Evolutionary conservation across 2,329 filamentous ascomycete genomes (phyloP), one percentile per base, ranked within the genome.

Genomic region (Paecilomyces fulvus): DNA sequence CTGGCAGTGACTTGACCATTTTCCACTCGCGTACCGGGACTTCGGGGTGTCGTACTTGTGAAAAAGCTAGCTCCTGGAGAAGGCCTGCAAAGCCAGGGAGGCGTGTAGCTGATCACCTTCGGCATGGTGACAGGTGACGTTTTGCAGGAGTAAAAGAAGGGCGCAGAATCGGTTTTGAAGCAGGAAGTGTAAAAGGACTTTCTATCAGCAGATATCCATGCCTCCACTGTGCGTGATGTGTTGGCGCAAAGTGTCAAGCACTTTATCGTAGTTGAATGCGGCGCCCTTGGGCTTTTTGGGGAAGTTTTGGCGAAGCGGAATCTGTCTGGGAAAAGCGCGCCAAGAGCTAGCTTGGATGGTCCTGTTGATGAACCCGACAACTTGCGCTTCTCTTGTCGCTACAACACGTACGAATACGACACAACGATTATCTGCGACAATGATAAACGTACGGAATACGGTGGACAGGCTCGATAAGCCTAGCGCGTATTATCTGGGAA

Each of bases 391-490:
- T 49, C 17, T 20, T 25, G 48, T 49, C 48, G 10, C 48, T 28
- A 23, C 46, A 25, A 49, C 48, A 49, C 48, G 11, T 49, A n/a
- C 48, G 12, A 28, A 49, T 20, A 25, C 21, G 20, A 43, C 37
- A n/a, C 37, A 20, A 43, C 48, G 14, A 49, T 23, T 28, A 20
- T 28, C 25, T 28, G 48, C 10, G 10, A 49, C 20, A 9, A 73
- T 73, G 71, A 67, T 63, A 10, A 53, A 62, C 28, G 50, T 59
- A 37, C 55, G 64, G 37, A 70, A 70, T 71, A 97, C 94, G 6
- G 89, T 97, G 60, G 92, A 97, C 53, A 83, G 94, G 59, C 84
- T 99, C 61, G 94, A 99, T 75, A 88, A 87, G 75, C 92, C 94
- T 17, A 97, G 92, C 72, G 92, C 92, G 66, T 99, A 99, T 77